A percentile compares a stretch with the other conserved stretches of the same genome.
These are phyloP conservation scores for Aquanectria penicillioides DNA, from an alignment of 2,329 filamentous ascomycete species.

Conservation along the genomic window DNA sequence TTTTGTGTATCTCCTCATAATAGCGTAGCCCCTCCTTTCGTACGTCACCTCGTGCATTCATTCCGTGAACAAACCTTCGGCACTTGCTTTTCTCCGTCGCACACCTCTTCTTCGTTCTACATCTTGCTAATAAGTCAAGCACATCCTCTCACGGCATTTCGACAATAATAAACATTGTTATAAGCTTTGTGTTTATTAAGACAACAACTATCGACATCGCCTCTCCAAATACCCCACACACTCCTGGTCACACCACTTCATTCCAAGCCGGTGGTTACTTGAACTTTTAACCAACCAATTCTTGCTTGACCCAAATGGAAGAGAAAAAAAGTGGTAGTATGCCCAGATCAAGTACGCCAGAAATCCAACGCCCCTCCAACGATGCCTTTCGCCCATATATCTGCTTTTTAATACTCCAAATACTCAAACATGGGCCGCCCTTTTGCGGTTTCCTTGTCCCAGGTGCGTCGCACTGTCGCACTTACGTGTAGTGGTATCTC, in stretches of 20 bases:
- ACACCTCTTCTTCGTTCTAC: neutral
- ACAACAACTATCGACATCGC: constrained; percentile 4
- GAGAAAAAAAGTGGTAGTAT: constrained; percentile 5
- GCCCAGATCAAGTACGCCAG: constrained; percentile 14
- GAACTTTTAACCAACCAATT: neutral
- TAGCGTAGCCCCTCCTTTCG: too few species aligned
- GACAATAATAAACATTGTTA: too few species aligned
- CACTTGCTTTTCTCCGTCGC: neutral
- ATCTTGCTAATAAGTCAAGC: neutral
- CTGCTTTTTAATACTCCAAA: constrained; percentile 15
- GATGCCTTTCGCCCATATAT: constrained; percentile 1
- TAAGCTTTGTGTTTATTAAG: neutral
- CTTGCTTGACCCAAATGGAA: neutral
- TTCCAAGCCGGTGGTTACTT: neutral
- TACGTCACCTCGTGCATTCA: too few species aligned
- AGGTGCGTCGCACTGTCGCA: constrained; percentile 4
- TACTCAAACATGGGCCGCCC: constrained; percentile 9
- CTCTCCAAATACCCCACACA: too few species aligned
- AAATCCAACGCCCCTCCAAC: constrained; percentile 20
- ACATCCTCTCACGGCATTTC: too few species aligned
- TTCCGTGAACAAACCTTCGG: neutral
- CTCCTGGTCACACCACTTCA: neutral
- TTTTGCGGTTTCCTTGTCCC: neutral
- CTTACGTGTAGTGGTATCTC: neutral
- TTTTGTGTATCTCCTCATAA: too few species aligned